Evolutionary conservation across 2,329 filamentous ascomycete species (phyloP), one percentile per base, ranked within the genome.

Genomic region (Alternaria longipes): DNA sequence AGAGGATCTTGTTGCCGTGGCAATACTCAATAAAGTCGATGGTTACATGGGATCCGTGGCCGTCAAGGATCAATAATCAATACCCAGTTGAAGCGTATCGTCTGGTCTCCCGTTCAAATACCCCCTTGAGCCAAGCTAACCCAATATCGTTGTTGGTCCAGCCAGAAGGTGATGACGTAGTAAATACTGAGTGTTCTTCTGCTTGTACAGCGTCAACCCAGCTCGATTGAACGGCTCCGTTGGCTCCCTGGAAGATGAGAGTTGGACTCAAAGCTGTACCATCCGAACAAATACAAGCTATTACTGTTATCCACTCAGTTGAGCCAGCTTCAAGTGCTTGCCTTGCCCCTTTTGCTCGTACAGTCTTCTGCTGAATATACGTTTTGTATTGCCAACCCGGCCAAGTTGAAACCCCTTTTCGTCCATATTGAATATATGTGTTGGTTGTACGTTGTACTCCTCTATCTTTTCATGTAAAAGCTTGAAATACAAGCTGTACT

Each of bases 401-500:
- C 54, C 46, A 20, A 60, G n/a, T n/a, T n/a, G n/a, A n/a, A n/a
- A n/a, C n/a, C n/a, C n/a, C n/a, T n/a, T n/a, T n/a, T n/a, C n/a
- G 14, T 52, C 49, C 24, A 52, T 52, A 41, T 52, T 52, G 22
- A 36, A 52, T 22, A 52, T 52, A 41, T 52, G 34, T 5, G n/a
- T 11, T 6, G 49, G 49, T 16, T 52, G n/a, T 18, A 52, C 22
- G 9, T 52, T 28, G n/a, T 52, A 52, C 18, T 52, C 34, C 14
- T 41, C 22, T 5, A 52, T 40, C 36, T 52, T 52, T n/a, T 52
- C 7, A n/a, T 41, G 24, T 9, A 52, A 20, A 28, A 52, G 49
- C 34, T 52, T 42, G 45, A 72, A 72, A n/a, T 62, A 60, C 12
- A 54, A 53, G 12, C 45, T 51, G 59, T 69, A 71, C 56, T 67